phyloP scores from a whole-genome alignment of 306 rosid species.

The Acacia acuminata region DNA sequence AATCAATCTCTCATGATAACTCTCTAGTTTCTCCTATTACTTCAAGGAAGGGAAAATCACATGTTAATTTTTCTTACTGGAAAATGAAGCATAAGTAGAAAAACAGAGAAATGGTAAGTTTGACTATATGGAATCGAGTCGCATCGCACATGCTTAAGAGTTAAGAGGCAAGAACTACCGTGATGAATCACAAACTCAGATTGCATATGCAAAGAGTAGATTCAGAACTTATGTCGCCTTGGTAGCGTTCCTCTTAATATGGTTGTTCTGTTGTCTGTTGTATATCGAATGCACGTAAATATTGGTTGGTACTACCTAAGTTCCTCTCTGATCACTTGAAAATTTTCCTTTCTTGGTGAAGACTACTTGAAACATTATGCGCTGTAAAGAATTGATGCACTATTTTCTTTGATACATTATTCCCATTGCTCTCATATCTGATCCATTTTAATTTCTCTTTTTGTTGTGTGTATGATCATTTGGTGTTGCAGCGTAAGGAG shows the following conservation, averaged over 20 bases:
- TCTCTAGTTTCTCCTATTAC: background rate
- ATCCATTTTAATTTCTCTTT: background rate
- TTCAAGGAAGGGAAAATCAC: background rate
- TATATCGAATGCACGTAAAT: slow-evolving; percentile 14
- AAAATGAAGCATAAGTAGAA: slow-evolving; percentile 15
- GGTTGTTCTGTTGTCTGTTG: background rate
- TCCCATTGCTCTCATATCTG: slow-evolving; percentile 17
- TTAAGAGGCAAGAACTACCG: background rate
- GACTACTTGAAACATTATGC: slow-evolving; percentile 18
- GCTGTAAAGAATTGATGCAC: background rate
- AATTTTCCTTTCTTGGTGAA: background rate
- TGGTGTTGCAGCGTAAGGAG: slow-evolving; percentile 44
- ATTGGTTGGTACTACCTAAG: slow-evolving; percentile 1
- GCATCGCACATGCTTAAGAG: background rate
- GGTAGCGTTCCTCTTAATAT: slow-evolving; percentile 6
- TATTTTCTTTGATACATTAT: background rate
- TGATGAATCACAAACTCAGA: slow-evolving; percentile 8
- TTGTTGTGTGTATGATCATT: slow-evolving; percentile 23
- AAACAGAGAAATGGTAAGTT: slow-evolving; percentile 12
- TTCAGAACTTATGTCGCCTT: slow-evolving; percentile 9
- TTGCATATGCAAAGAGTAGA: slow-evolving; percentile 9
- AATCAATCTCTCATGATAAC: background rate
- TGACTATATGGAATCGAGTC: background rate
- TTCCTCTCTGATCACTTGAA: slow-evolving; percentile 8
- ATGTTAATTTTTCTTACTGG: slow-evolving; percentile 10